phyloP scores from a whole-genome alignment of 768 basidiomycete species.

The Holtermanniella nyarrowii region DNA sequence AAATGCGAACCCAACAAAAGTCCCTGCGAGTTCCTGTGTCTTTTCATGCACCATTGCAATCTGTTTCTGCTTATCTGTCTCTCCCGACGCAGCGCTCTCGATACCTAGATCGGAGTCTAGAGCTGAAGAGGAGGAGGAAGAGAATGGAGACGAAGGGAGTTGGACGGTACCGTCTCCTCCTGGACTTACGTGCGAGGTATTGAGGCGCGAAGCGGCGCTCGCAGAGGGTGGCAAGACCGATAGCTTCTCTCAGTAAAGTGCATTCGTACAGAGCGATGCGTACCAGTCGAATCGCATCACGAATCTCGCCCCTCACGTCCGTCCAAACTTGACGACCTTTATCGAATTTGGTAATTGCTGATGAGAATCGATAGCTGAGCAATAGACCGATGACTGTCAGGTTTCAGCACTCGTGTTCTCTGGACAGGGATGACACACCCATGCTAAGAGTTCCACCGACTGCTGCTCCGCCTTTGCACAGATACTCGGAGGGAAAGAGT shows the following conservation, averaged over 20 bases:
- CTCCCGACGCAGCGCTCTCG: background rate
- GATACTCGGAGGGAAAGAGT: slow-evolving; percentile 11
- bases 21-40: slow-evolving; percentile 28
- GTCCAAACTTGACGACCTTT: slow-evolving; percentile 38
- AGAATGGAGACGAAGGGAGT: background rate
- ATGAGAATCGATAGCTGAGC: slow-evolving; percentile 33
- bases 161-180: slow-evolving; percentile 2
- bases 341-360: slow-evolving; percentile 35
- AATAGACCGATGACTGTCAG: slow-evolving; percentile 33
- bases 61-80: background rate
- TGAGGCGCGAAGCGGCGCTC: background rate
- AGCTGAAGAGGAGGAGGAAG: background rate
- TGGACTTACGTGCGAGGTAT: background rate
- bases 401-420: background rate
- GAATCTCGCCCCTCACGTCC: slow-evolving; percentile 20
- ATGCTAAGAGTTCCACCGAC: slow-evolving; percentile 33
- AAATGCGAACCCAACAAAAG: slow-evolving; percentile 36
- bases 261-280: slow-evolving; percentile 1
- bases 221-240: background rate
- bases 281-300: slow-evolving; percentile 36
- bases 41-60: slow-evolving; percentile 7
- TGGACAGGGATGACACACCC: slow-evolving; percentile 15
- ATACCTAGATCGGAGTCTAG: background rate
- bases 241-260: background rate
- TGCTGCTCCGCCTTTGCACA: slow-evolving; percentile 25